These are phyloP conservation scores for Sideroxylon spinosum DNA, from an alignment of 179 eudicot species.

Conservation along the genomic window DNA sequence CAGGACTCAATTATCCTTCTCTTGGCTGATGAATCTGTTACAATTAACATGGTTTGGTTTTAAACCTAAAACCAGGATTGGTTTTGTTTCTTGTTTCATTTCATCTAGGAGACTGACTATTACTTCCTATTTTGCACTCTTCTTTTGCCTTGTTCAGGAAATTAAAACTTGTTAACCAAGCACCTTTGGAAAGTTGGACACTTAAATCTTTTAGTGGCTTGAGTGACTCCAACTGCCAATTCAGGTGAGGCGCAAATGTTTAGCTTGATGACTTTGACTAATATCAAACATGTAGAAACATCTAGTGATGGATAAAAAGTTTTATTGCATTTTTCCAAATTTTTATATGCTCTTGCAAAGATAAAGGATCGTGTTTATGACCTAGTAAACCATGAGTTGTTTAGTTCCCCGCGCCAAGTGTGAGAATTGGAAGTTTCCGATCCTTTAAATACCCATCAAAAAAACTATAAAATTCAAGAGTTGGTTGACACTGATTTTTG, in stretches of 20 bases:
- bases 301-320: neutral
- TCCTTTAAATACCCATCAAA: neutral
- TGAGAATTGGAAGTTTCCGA: neutral
- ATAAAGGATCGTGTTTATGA: neutral
- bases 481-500: neutral
- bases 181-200: slow-evolving; percentile 41
- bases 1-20: neutral
- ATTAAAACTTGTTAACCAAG: slow-evolving; percentile 30
- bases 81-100: neutral
- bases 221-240: slow-evolving; percentile 51
- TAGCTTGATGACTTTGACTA: slow-evolving; percentile 11
- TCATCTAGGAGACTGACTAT: slow-evolving; percentile 26
- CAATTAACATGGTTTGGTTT: neutral
- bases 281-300: neutral
- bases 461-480: neutral
- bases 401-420: neutral
- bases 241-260: slow-evolving; percentile 39
- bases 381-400: neutral
- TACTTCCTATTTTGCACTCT: slow-evolving; percentile 24
- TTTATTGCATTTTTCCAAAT: neutral
- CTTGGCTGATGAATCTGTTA: neutral
- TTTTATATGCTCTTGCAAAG: neutral
- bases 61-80: neutral
- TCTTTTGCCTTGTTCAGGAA: slow-evolving; percentile 44
- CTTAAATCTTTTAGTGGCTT: slow-evolving; percentile 41